Percentiles rank a stretch among this genome's conserved stretches.
Conservation (phyloP, 768 basidiomycete species). For the Pisolithus marmoratus region DNA sequence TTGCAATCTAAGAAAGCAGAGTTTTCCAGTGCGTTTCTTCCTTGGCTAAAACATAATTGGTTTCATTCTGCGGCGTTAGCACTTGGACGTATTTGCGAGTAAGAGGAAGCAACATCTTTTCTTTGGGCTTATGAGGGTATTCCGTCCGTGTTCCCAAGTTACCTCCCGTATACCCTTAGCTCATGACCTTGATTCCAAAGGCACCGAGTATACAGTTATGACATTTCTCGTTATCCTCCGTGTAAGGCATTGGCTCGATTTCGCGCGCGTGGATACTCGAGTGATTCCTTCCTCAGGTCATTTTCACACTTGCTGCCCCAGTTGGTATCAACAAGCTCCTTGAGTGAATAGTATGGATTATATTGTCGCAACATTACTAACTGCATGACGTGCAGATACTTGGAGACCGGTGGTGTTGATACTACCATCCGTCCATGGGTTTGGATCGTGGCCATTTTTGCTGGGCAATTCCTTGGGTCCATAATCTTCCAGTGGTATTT, state of each 20-base stretch:
- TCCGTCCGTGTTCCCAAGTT: slow-evolving; percentile 1
- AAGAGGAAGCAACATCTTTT: slow-evolving; percentile 9
- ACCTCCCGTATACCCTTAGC: not conserved
- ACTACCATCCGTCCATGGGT: slow-evolving; percentile 59
- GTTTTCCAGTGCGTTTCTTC: slow-evolving; percentile 25
- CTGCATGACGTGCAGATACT: slow-evolving; percentile 36
- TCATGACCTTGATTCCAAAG: not conserved
- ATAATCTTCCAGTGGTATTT: slow-evolving; percentile 51
- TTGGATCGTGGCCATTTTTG: slow-evolving; percentile 52
- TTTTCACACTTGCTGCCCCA: slow-evolving; percentile 22
- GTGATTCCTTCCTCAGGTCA: slow-evolving; percentile 3
- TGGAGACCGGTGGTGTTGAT: slow-evolving; percentile 47
- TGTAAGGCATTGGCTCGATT: not conserved
- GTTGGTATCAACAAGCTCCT: slow-evolving; percentile 29
- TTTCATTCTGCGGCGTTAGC: slow-evolving; percentile 11
- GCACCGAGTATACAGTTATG: slow-evolving; percentile 6
- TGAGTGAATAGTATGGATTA: slow-evolving; percentile 10
- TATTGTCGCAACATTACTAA: not conserved
- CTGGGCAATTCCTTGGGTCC: slow-evolving; percentile 40
- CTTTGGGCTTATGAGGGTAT: slow-evolving; percentile 11
- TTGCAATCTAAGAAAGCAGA: slow-evolving; percentile 28
- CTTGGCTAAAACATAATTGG: not conserved
- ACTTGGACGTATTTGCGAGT: slow-evolving; percentile 20
- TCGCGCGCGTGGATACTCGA: too few relatives aligned
- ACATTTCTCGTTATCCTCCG: slow-evolving; percentile 3